Percentiles rank a stretch among this genome's conserved stretches.
These are phyloP conservation scores for Conoideocrella luteorostrata DNA, from an alignment of 2,329 filamentous ascomycete genomes.

Conservation along the genomic window DNA sequence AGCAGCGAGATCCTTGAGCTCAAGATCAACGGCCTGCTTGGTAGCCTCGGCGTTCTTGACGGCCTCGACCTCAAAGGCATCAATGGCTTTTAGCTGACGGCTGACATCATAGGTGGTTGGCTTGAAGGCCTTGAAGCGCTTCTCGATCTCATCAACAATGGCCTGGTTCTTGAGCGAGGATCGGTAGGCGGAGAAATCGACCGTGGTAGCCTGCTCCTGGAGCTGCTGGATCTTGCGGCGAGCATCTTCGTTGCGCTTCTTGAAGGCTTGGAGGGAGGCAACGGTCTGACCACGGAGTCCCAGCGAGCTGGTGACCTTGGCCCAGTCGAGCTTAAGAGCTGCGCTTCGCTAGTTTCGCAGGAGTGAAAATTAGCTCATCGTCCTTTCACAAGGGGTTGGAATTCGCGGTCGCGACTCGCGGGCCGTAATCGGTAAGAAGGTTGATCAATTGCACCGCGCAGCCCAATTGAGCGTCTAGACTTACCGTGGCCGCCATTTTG, in stretches of 20 bases:
- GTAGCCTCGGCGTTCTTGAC: constrained; percentile 95
- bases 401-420: background rate
- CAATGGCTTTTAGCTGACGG: constrained; percentile 96
- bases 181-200: constrained; percentile 95
- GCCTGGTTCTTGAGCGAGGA: constrained; percentile 90
- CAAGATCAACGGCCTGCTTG: constrained; percentile 90
- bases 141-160: constrained; percentile 94
- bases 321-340: constrained; percentile 99
- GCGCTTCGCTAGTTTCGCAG: constrained; percentile 71
- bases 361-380: constrained; percentile 50
- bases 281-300: constrained; percentile 95
- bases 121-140: constrained; percentile 87
- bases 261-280: constrained; percentile 87
- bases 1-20: constrained; percentile 88
- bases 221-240: constrained; percentile 87
- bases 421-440: background rate
- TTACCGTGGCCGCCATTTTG: constrained; percentile 63
- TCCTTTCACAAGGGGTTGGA: background rate
- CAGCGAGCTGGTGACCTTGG: constrained; percentile 86
- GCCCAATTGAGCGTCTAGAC: constrained; percentile 25
- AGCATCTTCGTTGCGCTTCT: constrained; percentile 99
- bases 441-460: background rate
- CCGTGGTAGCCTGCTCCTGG: constrained; percentile 72
- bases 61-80: constrained; percentile 95
- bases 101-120: constrained; percentile 85